Percentiles rank a stretch among this genome's conserved stretches.
These are phyloP conservation scores for Aspergillus saccharolyticus DNA, from an alignment of 495 filamentous ascomycete species.

Conservation along the genomic window DNA sequence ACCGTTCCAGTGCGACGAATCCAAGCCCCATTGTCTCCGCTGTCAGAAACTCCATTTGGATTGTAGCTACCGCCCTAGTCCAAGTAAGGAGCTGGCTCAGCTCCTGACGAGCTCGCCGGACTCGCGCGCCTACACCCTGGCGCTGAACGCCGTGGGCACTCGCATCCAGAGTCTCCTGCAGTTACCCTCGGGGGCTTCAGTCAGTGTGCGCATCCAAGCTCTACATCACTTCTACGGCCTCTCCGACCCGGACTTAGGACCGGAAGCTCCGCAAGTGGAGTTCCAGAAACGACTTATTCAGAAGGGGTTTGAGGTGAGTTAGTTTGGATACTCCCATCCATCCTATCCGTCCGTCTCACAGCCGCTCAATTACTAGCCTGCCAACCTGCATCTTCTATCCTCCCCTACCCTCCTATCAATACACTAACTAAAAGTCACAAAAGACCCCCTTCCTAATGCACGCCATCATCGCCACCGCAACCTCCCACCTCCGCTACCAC, in stretches of 20 bases:
- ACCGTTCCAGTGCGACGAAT: constrained; percentile 41
- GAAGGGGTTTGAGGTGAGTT: constrained; percentile 37
- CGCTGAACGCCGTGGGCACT: constrained; percentile 20
- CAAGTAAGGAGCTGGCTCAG: constrained; percentile 8
- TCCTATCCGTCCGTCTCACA: too few relatives aligned
- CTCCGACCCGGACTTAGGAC: constrained; percentile 22
- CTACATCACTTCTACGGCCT: constrained; percentile 33
- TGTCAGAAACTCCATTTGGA: constrained; percentile 37
- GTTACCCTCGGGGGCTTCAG: not conserved
- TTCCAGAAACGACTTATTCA: constrained; percentile 33
- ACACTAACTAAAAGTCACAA: not conserved
- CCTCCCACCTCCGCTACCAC: constrained; percentile 37
- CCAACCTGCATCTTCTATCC: not conserved
- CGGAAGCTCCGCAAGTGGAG: constrained; percentile 15
- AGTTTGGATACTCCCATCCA: too few relatives aligned
- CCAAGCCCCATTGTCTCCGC: constrained; percentile 38
- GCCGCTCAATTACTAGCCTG: too few relatives aligned
- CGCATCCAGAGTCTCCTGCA: constrained; percentile 25
- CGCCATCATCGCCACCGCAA: constrained; percentile 36
- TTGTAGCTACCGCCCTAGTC: constrained; percentile 31
- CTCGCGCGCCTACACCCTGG: constrained; percentile 22
- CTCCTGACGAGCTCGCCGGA: constrained; percentile 14
- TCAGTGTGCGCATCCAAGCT: constrained; percentile 17
- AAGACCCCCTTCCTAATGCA: constrained; percentile 48
- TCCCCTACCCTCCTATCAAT: not conserved